phyloP scores from a whole-genome alignment of 768 basidiomycete species.

The Leccinum incarnatum region DNA sequence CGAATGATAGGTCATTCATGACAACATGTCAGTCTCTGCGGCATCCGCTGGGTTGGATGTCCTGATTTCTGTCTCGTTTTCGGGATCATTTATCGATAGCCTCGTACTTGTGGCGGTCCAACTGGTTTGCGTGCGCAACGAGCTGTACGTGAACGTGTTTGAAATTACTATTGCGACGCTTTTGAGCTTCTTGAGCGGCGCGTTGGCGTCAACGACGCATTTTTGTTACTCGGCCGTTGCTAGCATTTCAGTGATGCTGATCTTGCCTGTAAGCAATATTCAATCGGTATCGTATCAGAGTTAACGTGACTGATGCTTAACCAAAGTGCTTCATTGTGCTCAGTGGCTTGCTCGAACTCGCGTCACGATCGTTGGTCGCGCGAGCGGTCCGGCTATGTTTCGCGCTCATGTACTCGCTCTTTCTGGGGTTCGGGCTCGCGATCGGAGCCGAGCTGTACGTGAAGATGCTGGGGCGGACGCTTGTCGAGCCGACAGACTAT shows the following conservation, averaged over 20 bases:
- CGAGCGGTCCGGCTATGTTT: constrained; percentile 85
- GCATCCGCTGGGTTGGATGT: constrained; percentile 68
- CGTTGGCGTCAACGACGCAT: constrained; percentile 59
- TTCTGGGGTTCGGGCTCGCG: constrained; percentile 77
- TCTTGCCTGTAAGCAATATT: constrained; percentile 57
- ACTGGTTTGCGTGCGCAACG: constrained; percentile 66
- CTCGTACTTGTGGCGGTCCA: constrained; percentile 72
- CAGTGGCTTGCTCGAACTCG: constrained; percentile 71
- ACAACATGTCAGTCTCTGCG: constrained; percentile 69
- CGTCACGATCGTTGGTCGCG: constrained; percentile 76
- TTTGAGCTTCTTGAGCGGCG: constrained; percentile 76
- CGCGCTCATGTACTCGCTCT: constrained; percentile 74
- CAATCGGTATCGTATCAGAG: neutral
- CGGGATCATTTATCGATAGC: constrained; percentile 75
- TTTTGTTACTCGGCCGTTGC: constrained; percentile 84
- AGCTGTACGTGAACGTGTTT: constrained; percentile 78
- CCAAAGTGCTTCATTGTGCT: constrained; percentile 63
- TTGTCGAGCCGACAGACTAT: constrained; percentile 58
- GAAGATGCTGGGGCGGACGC: constrained; percentile 45
- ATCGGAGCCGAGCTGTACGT: constrained; percentile 73
- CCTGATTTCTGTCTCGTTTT: constrained; percentile 71
- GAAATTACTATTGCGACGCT: constrained; percentile 81
- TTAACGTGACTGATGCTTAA: neutral
- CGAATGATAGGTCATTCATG: constrained; percentile 68
- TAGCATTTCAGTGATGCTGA: constrained; percentile 73